Base-by-base conservation (phyloP, 2,329 filamentous ascomycete genomes). In the Colletotrichum falcatum region DNA sequence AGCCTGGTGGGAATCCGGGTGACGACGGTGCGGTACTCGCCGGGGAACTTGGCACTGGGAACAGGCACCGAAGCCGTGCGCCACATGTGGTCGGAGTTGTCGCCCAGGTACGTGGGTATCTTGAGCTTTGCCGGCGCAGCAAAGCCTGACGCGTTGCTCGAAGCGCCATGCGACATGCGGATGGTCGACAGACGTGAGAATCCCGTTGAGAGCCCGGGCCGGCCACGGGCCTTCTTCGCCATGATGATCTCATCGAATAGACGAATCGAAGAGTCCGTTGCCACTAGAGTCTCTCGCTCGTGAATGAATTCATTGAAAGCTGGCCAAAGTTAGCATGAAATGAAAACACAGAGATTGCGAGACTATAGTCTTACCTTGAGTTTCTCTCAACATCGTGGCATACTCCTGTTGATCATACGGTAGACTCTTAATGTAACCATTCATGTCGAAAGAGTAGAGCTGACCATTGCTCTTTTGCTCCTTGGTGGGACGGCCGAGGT, bases 201-300 rank as follows among this genome's bases (percentile, higher is more conserved):
- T 46, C 90, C 92, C 35, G 88, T 87, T 62, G 91, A 89, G 69
- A 94, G 83, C 5, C 87, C 88, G 0, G 88, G 85, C 42, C 90
- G 90, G 30, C 92, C 92, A 60, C 88, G 86, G 35, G 86, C 86
- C 77, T 88, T 89, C 83, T 96, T 96, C 39, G 92, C 92, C 61
- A 95, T 85, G 75, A 96, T 93, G 76, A 96, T 90, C 79, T 95
- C 92, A 79, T 96, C 93, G 75, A 96, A 96, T 1, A 96, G 86
- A 66, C 92, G 91, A 75, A 95, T 90, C 2, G 86, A 80, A 0
- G 92, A 87, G 72, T 92, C 87, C 9, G 88, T 85, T 0, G 89
- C 80, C 2, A 89, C 84, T 9, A 86, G 88, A 28, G 85, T 89
- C 80, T 96, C 93, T 55, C 93, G 89, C 75, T 94, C 92, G 76